Conservation (phyloP, 2,329 filamentous ascomycete species). For the Fusarium clavum region DNA sequence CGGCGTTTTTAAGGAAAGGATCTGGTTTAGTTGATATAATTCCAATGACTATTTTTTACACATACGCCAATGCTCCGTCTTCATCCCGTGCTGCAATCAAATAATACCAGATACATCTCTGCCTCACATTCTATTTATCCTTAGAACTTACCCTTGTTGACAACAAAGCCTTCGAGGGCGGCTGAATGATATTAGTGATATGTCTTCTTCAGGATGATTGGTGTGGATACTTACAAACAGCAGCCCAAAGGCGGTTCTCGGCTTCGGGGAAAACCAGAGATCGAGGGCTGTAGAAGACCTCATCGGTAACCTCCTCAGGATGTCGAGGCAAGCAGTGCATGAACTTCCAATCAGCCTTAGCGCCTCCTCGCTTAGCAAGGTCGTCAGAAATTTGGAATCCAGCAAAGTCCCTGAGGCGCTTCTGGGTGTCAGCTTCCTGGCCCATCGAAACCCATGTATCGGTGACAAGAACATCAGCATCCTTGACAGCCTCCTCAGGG, state of each 20-base stretch:
- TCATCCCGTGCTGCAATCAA: conserved; percentile 27
- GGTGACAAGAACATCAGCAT: conserved; percentile 90
- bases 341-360: conserved; percentile 92
- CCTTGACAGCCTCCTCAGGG: conserved; percentile 86
- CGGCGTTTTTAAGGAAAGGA: conserved; percentile 47
- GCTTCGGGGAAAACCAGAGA: conserved; percentile 94
- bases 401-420: conserved; percentile 82
- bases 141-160: conserved; percentile 87
- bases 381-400: conserved; percentile 94
- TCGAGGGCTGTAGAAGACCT: conserved; percentile 89
- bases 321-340: conserved; percentile 98
- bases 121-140: background rate
- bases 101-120: conserved; percentile 15
- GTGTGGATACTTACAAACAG: conserved; percentile 70
- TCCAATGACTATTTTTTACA: conserved; percentile 46
- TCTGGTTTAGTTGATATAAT: conserved; percentile 46
- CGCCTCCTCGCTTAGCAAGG: conserved; percentile 84
- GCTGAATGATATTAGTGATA: conserved; percentile 59
- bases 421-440: conserved; percentile 85
- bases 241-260: conserved; percentile 94
- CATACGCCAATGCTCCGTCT: conserved; percentile 41
- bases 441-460: conserved; percentile 99
- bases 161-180: conserved; percentile 87
- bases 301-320: conserved; percentile 90
- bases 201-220: no score